Evolutionary conservation across 1,139 yeast species (phyloP), one percentile per base, ranked within the genome.

Genomic region (Suhomyces bribrorum): DNA sequence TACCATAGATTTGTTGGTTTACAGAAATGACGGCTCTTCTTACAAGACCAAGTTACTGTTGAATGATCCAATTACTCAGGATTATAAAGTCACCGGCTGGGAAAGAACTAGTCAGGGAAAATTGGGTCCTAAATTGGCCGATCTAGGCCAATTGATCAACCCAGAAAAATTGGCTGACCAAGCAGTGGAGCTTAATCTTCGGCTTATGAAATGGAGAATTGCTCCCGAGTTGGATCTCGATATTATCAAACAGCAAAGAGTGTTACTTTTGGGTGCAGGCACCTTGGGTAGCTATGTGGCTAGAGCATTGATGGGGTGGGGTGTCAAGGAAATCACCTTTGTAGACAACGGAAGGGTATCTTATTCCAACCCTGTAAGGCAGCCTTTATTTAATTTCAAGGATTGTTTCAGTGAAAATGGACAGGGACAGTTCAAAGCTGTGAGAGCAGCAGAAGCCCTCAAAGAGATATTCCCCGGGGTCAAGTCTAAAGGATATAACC

Each of bases 161-260:
- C 98, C 98, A 0, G 49, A 69, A 5, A 82, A 84, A 47, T 67
- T 92, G 14, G 95, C 97, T 0, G 86, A 83, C 44, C 97, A 92
- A 58, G 94, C 97, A 0, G 92, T 89, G 4, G 96, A 90, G 58
- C 69, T 92, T 42, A 92, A 92, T 54, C 67, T 94, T 46, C 86
- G 86, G 61, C 69, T 92, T 31, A 94, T 92, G 98, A 89, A 89
- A 59, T 92, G 99, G 99, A 74, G 98, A 49, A 77, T 92, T 20
- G 90, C 89, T 1, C 97, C 98, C 0, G 75, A 79, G 7, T 58
- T 92, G 6, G 76, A 92, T 53, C 68, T 92, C 36, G 89, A 86
- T 6, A 56, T 65, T 1, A 68, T 92, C 17, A 77, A 79, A 46
- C 45, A 62, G 11, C 77, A 83, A 17, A 81, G 73, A 46, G 85